Base-by-base conservation (phyloP, 1,139 yeast genomes). In the Suhomyces choctaworum region DNA sequence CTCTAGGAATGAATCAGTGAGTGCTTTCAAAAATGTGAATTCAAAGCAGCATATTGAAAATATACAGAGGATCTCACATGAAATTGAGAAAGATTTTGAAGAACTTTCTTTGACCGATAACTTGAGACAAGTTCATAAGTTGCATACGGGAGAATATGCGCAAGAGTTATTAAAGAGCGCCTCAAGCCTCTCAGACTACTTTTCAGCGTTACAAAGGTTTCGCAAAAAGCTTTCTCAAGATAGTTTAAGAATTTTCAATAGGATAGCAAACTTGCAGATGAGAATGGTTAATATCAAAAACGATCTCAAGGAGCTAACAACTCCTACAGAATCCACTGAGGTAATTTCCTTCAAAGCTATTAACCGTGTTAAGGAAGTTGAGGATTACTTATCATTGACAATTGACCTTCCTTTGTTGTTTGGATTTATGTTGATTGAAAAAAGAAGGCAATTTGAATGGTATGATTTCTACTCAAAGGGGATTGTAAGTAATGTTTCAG, bases 361-460 rank as follows among this genome's bases (percentile, higher is more conserved):
- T 14, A 46, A 52, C 16, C 41, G 46, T 16, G 61, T 70, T 26
- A 70, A 72, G 39, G 54, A 53, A 3, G 51, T 61, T 11, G 82
- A 77, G 49, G 66, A 75, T 31, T 62, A 64, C 36, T 54, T 78
- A 10, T 70, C 80, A 1, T 51, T 74, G 11, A 80, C 87, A 2
- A 72, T 81, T 12, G 96, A 88, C 53, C 56, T 89, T 33, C 97
- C 97, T 0, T 62, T 87, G 25, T 61, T 88, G 1, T 87, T 86
- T 54, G 97, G 97, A 1, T 73, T 85, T 19, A 71, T 81, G 54
- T 54, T 87, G 16, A 73, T 89, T 27, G 96, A 90, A 50, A 70
- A 68, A 31, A 60, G 84, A 37, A 72, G 95, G 34, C 80, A 92
- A 43, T 64, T 65, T 27, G 80, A 78, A 44, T 87, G 95, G 94